Conservation (phyloP, 176 grass and related monocot genomes). For the Bothriochloa decipiens region DNA sequence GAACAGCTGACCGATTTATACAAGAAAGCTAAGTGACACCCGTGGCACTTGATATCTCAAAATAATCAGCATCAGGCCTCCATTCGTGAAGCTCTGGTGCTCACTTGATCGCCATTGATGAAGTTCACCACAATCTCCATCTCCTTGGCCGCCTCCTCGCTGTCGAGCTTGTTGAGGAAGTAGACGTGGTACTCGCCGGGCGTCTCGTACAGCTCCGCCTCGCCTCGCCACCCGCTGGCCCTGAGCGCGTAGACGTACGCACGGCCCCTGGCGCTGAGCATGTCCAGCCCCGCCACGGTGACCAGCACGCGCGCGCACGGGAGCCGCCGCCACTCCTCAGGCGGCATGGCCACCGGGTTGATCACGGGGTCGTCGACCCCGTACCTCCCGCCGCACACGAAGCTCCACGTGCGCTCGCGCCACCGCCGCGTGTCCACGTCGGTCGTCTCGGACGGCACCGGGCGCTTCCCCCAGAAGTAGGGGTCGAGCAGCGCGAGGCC, state of each 20-base stretch:
- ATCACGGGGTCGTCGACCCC: slow-evolving; percentile 63
- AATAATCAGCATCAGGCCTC: not conserved
- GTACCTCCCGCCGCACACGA: slow-evolving; percentile 45
- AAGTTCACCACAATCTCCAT: slow-evolving; percentile 54
- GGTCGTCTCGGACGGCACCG: slow-evolving; percentile 52
- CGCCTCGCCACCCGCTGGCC: slow-evolving; percentile 52
- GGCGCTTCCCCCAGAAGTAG: slow-evolving; percentile 59
- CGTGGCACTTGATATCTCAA: not conserved
- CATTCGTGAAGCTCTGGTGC: not conserved
- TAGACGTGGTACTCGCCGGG: slow-evolving; percentile 64
- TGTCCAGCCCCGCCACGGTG: slow-evolving; percentile 61
- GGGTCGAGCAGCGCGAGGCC: slow-evolving; percentile 68
- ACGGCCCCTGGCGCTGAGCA: slow-evolving; percentile 46
- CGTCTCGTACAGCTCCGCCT: slow-evolving; percentile 59
- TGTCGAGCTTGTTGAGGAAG: slow-evolving; percentile 49
- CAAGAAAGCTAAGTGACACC: not conserved
- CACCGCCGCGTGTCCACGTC: slow-evolving; percentile 34
- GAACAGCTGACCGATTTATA: not conserved
- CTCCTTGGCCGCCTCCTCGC: slow-evolving; percentile 49
- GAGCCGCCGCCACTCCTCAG: slow-evolving; percentile 41
- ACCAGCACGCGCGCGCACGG: slow-evolving; percentile 55
- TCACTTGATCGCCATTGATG: slow-evolving; percentile 30
- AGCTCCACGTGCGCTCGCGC: slow-evolving; percentile 50
- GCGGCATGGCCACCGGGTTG: slow-evolving; percentile 55
- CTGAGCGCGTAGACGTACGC: slow-evolving; percentile 52